These are phyloP conservation scores for Neofusicoccum parvum DNA, from an alignment of 2,329 filamentous ascomycete species.

Conservation along the genomic window DNA sequence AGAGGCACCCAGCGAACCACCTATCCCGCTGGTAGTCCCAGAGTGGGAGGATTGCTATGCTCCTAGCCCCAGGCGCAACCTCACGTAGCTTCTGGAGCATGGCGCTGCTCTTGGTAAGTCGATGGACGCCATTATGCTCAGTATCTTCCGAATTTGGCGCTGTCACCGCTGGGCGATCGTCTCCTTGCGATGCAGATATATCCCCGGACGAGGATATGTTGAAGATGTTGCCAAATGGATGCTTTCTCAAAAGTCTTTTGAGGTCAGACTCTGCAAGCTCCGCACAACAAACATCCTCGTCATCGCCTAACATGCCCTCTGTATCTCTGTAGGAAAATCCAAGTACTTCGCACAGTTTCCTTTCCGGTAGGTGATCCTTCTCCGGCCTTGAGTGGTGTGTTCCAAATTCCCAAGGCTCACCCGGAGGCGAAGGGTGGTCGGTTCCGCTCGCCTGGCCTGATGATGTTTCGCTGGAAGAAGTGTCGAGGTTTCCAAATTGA, in stretches of 20 bases:
- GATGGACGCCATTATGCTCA: not conserved
- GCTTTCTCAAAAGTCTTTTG: slow-evolving; percentile 36
- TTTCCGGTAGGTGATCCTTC: not conserved
- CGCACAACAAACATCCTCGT: slow-evolving; percentile 1
- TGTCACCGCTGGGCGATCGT: not conserved
- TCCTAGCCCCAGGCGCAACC: slow-evolving; percentile 35
- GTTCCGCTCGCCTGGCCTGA: not conserved
- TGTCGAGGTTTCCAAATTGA: not conserved
- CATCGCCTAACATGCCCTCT: slow-evolving; percentile 18
- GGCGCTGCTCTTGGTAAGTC: not conserved
- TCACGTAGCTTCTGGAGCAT: not conserved
- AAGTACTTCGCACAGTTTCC: slow-evolving; percentile 29
- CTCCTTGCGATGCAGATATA: not conserved
- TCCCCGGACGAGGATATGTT: slow-evolving; percentile 34
- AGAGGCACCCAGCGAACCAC: slow-evolving; percentile 42
- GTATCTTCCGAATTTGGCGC: not conserved
- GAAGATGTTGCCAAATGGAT: slow-evolving; percentile 42
- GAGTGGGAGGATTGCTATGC: slow-evolving; percentile 41
- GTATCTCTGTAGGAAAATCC: slow-evolving; percentile 25
- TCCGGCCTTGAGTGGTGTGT: not conserved
- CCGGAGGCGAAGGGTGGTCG: not conserved
- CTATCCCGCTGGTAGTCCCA: slow-evolving; percentile 43
- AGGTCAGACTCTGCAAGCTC: slow-evolving; percentile 34
- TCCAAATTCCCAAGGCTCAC: not conserved
- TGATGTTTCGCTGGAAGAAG: not conserved